Percentiles rank a stretch among this genome's conserved stretches.
Evolutionary conservation across 2,329 filamentous ascomycete species (phyloP).

Genomic region (Scedosporium minutisporum): DNA sequence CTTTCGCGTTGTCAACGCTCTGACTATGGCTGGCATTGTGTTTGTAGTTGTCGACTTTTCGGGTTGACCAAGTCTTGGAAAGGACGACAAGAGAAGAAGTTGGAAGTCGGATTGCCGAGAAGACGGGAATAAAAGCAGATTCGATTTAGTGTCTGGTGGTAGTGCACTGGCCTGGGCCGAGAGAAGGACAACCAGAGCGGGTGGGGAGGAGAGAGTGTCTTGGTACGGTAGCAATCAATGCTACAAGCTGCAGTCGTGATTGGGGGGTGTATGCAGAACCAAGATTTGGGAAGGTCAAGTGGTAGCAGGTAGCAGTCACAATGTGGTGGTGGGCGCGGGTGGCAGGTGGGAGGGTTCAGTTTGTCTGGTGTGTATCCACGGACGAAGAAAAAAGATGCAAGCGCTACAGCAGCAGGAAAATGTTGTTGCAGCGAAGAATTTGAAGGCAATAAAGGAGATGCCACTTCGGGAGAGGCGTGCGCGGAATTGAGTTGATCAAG

Average conservation of each 20-base stretch:
- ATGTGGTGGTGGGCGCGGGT: background rate
- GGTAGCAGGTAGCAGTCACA: background rate
- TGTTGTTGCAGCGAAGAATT: background rate
- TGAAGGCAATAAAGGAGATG: no score
- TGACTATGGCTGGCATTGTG: constrained; percentile 50
- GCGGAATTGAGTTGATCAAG: background rate
- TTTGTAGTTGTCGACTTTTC: constrained; percentile 1
- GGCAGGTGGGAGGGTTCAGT: background rate
- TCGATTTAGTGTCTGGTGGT: background rate
- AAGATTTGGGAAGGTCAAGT: background rate
- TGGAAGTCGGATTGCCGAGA: background rate
- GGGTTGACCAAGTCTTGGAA: background rate
- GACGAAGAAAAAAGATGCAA: background rate
- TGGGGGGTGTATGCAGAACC: background rate
- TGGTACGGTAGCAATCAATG: background rate
- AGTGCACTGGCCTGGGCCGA: background rate
- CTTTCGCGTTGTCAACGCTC: constrained; percentile 64
- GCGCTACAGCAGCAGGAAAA: background rate
- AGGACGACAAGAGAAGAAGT: background rate
- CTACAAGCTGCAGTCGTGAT: constrained; percentile 4
- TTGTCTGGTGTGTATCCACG: background rate
- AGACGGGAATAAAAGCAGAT: background rate
- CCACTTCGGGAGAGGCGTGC: no score
- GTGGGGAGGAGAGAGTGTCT: background rate
- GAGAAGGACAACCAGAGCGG: background rate